These are phyloP conservation scores for Colletotrichum sidae DNA, from an alignment of 2,329 filamentous ascomycete genomes.

Conservation along the genomic window DNA sequence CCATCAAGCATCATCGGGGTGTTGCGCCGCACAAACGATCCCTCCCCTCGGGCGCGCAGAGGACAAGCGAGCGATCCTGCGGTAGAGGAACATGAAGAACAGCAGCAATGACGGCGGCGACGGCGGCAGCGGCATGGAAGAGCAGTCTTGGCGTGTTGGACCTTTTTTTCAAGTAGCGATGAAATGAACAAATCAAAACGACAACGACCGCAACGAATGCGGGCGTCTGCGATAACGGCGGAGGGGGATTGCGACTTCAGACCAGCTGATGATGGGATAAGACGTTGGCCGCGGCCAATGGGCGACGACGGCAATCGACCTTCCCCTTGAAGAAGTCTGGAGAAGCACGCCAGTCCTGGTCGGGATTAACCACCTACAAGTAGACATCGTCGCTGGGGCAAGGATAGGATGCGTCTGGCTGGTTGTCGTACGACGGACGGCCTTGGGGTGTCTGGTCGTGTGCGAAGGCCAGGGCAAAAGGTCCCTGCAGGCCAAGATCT, in stretches of 20 bases:
- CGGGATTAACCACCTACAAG: neutral
- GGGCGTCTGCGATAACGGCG: conserved; percentile 18
- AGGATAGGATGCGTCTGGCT: neutral
- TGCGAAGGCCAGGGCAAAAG: neutral
- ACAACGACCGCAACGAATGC: conserved; percentile 7
- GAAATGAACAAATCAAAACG: conserved; percentile 8
- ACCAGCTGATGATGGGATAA: neutral
- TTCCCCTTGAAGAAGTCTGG: conserved; percentile 28
- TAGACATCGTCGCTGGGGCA: no score
- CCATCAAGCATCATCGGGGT: no score
- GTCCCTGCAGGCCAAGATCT: conserved; percentile 19
- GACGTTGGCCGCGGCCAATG: neutral
- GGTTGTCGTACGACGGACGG: conserved; percentile 10
- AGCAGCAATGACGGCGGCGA: no score
- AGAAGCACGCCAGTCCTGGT: conserved; percentile 16
- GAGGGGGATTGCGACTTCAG: conserved; percentile 18
- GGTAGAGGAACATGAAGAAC: no score
- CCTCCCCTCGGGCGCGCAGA: no score
- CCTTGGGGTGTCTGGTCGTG: neutral
- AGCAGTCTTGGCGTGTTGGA: conserved; percentile 20
- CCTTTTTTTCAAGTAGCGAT: neutral
- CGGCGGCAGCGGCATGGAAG: neutral
- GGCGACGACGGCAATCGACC: conserved; percentile 13
- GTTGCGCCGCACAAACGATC: no score
- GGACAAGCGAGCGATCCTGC: no score